Conservation (phyloP, 805 yeast genomes). For the Clavispora santaluciae region DNA sequence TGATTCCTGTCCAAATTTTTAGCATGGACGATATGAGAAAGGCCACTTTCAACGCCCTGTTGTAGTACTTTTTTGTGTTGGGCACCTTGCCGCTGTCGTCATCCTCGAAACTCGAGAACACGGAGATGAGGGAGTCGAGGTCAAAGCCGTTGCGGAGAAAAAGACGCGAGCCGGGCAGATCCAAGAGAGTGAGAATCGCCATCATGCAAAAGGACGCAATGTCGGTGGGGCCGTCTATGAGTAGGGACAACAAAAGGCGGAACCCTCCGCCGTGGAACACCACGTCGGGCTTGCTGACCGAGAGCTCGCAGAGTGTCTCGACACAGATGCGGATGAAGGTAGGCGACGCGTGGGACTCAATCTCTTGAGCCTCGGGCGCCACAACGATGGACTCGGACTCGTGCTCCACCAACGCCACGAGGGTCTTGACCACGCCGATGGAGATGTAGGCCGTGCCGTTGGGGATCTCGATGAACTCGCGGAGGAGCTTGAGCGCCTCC, state of each 20-base stretch:
- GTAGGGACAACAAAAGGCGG: constrained; percentile 38
- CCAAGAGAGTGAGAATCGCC: constrained; percentile 53
- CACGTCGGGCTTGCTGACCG: constrained; percentile 37
- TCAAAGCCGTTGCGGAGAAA: constrained; percentile 58
- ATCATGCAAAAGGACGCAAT: constrained; percentile 25
- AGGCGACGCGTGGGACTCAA: constrained; percentile 2
- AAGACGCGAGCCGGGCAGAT: constrained; percentile 48
- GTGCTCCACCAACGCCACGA: constrained; percentile 59
- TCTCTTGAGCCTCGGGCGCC: constrained; percentile 2
- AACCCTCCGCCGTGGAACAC: constrained; percentile 52
- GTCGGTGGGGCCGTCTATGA: constrained; percentile 23
- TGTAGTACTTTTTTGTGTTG: constrained; percentile 9
- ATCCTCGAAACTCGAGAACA: constrained; percentile 61
- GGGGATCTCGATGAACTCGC: constrained; percentile 52
- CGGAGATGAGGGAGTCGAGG: constrained; percentile 56
- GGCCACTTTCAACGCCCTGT: constrained; percentile 54
- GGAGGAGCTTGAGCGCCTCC: constrained; percentile 68
- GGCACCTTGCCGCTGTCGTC: constrained; percentile 10
- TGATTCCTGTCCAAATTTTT: constrained; percentile 73
- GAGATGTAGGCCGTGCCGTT: constrained; percentile 50
- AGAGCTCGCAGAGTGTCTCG: constrained; percentile 37
- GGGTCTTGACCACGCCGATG: constrained; percentile 60
- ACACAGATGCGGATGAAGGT: constrained; percentile 29
- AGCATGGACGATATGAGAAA: constrained; percentile 55
- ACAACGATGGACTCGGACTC: constrained; percentile 11